Evolutionary conservation across 2,329 filamentous ascomycete species (phyloP), one percentile per base, ranked within the genome.

Genomic region (Shiraia sp.): DNA sequence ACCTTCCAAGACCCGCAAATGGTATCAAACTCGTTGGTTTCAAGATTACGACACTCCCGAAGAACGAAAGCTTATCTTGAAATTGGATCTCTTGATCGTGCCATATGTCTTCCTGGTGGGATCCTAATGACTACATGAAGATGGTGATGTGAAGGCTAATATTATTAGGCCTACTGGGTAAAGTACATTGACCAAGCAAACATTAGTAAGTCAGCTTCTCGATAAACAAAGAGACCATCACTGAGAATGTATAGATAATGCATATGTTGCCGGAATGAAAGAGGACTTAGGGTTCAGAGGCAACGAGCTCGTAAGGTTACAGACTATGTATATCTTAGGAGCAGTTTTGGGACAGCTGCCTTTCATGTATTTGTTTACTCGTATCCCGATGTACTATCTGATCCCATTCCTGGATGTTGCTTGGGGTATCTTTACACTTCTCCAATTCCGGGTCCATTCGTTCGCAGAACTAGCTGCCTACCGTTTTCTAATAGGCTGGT

Each of bases 381-480:
- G 55, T 6, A 34, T 65, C 8, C 59, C 76, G 1, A 76, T 81
- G 62, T 71, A 74, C 40, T 80, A 72, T 62, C 51, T 78, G 0
- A 72, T 81, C 5, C 79, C 79, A 0, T 67, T 71, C 7, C 66
- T 80, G 46, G 77, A 81, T 42, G 49, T 81, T 1, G 58, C 68
- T 2, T 83, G 80, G 80, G 79, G 78, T 0, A 59, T 81, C 12
- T 79, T 82, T 45, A 83, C 79, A 0, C 68, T 83, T 7, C 63
- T 81, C 3, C 78, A 81, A 42, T 81, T 75, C 39, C 74, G 78
- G 4, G 74, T 73, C 1, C 64, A 70, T 2, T 67, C 71, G 2
- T 80, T 73, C 47, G 70, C 72, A 0, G 79, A 82, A 36, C 42
- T 81, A 7, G 74, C 73, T 32, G 75, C 75, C 0, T 79, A 79